Percentiles rank a stretch among this genome's conserved stretches.
Evolutionary conservation across 306 rosid genomes (phyloP).

Genomic region (Betula pendula): DNA sequence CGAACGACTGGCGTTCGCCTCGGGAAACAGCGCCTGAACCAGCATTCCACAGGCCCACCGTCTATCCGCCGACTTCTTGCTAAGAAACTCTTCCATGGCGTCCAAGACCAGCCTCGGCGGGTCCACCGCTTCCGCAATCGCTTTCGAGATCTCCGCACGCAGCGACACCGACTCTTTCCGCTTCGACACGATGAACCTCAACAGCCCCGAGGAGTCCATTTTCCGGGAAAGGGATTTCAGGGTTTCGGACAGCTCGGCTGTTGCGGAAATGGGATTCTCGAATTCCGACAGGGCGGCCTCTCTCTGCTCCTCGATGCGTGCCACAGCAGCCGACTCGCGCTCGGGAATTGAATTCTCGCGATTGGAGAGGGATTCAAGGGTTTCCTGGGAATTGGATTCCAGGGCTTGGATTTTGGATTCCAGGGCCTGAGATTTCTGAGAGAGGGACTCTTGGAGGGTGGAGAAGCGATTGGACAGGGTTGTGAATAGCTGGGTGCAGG

Average conservation of each 20-base stretch:
- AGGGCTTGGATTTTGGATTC: slow-evolving; percentile 56
- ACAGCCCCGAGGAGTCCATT: slow-evolving; percentile 61
- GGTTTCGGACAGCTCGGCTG: slow-evolving; percentile 40
- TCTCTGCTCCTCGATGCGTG: slow-evolving; percentile 51
- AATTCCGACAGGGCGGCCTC: slow-evolving; percentile 54
- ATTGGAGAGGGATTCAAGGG: slow-evolving; percentile 47
- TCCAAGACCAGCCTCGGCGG: slow-evolving; percentile 61
- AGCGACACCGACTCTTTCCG: slow-evolving; percentile 66
- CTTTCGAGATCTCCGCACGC: slow-evolving; percentile 54
- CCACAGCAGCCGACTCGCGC: slow-evolving; percentile 55
- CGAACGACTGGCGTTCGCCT: not conserved
- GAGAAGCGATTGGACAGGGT: slow-evolving; percentile 50
- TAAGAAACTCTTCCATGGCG: slow-evolving; percentile 57
- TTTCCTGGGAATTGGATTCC: slow-evolving; percentile 39
- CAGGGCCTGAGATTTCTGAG: slow-evolving; percentile 55
- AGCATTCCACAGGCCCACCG: slow-evolving; percentile 82
- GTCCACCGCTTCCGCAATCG: slow-evolving; percentile 74
- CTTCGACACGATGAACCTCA: slow-evolving; percentile 58
- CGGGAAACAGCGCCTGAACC: slow-evolving; percentile 67
- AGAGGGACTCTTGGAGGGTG: slow-evolving; percentile 51
- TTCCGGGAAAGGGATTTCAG: slow-evolving; percentile 56
- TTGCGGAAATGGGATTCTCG: slow-evolving; percentile 13
- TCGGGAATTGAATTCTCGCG: slow-evolving; percentile 60
- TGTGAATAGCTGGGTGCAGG: slow-evolving; percentile 58
- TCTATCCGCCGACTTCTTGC: slow-evolving; percentile 57